These are phyloP conservation scores for Vaccinium myrtillus DNA, from an alignment of 148 eudicot genomes.

Conservation along the genomic window DNA sequence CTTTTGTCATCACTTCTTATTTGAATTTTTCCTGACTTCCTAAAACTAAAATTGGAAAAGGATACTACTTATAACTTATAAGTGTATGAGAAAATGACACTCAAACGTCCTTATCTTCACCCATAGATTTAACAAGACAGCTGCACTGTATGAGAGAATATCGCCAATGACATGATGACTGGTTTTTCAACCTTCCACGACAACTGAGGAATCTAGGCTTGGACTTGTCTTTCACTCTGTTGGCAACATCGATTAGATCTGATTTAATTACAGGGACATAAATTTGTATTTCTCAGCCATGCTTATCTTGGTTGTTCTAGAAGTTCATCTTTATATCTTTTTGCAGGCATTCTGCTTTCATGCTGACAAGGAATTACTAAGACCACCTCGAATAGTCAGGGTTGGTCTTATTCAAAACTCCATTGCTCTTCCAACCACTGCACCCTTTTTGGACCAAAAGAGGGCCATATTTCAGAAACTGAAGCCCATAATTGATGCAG, in stretches of 20 bases:
- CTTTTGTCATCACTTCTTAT: background rate
- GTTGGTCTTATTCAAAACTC: slow-evolving; percentile 92
- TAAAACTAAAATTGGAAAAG: background rate
- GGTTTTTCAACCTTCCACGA: too few species aligned
- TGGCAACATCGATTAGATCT: too few species aligned
- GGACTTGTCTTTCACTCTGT: too few species aligned
- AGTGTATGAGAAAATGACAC: too few species aligned
- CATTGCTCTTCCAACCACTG: slow-evolving; percentile 73
- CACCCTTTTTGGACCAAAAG: slow-evolving; percentile 63
- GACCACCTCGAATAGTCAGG: slow-evolving; percentile 77
- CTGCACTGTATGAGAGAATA: background rate
- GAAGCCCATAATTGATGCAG: slow-evolving; percentile 83
- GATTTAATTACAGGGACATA: too few species aligned
- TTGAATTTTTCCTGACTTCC: background rate
- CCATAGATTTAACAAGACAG: too few species aligned
- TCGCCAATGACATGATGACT: too few species aligned
- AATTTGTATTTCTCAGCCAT: too few species aligned
- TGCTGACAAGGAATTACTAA: slow-evolving; percentile 76
- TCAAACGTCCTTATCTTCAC: too few species aligned
- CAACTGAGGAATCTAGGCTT: too few species aligned
- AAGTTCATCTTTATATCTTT: background rate
- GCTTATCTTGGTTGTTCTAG: background rate
- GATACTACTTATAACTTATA: background rate
- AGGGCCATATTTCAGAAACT: slow-evolving; percentile 74
- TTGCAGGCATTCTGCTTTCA: slow-evolving; percentile 69